A percentile compares a stretch with the other conserved stretches of the same genome.
phyloP scores from a whole-genome alignment of 371 early-diverging fungal genomes.

The Lichtheimia ornata region DNA sequence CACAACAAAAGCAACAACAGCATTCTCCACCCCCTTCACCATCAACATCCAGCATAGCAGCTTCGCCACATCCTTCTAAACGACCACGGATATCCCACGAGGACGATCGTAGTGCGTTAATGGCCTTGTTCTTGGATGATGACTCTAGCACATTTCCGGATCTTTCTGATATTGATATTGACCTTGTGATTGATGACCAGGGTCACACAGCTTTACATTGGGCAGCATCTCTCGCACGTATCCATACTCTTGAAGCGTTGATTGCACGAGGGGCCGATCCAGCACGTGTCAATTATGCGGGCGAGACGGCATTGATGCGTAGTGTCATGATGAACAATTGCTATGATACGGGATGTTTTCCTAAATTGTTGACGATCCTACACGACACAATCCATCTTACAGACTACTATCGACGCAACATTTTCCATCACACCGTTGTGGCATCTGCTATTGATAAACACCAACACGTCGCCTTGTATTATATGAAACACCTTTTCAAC shows the following conservation, averaged over 20 bases:
- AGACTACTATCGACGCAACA: conserved; percentile 75
- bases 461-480: conserved; percentile 69
- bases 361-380: conserved; percentile 70
- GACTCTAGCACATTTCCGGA: conserved; percentile 58
- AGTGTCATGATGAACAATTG: conserved; percentile 84
- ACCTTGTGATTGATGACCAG: conserved; percentile 78
- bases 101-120: conserved; percentile 62
- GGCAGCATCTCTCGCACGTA: conserved; percentile 82
- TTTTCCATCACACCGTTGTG: conserved; percentile 87
- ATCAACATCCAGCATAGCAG: background rate
- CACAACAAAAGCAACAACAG: background rate
- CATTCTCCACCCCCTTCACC: conserved; percentile 11
- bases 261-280: conserved; percentile 70
- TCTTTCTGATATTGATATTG: conserved; percentile 65
- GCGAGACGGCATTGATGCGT: conserved; percentile 86
- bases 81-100: conserved; percentile 33
- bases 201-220: conserved; percentile 86
- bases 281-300: conserved; percentile 62
- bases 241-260: conserved; percentile 65
- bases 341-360: conserved; percentile 80
- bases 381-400: conserved; percentile 60
- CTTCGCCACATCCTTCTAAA: background rate
- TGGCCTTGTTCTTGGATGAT: conserved; percentile 74
- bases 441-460: conserved; percentile 64
- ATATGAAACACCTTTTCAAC: conserved; percentile 69